Evolutionary conservation across 2,329 filamentous ascomycete genomes (phyloP).

Genomic region (Verticillium dahliae): DNA sequence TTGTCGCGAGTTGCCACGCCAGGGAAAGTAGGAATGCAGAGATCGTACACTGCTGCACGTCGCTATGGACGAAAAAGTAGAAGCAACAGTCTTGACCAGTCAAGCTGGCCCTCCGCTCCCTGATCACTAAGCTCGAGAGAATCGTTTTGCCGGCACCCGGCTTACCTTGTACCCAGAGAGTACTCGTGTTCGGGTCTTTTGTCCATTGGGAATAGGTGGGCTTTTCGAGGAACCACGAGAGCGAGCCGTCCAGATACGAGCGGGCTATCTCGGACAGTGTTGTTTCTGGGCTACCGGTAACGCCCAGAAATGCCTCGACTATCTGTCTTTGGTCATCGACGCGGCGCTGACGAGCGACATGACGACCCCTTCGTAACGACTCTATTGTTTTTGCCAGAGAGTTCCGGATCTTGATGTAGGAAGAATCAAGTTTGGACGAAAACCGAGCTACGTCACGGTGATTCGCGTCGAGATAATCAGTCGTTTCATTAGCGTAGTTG

Average conservation of each 20-base stretch:
- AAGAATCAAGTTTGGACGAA: constrained; percentile 13
- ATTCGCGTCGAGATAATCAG: constrained; percentile 19
- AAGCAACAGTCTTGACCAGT: constrained; percentile 9
- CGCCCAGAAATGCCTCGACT: background rate
- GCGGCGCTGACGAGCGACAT: background rate
- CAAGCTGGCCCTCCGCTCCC: constrained; percentile 3
- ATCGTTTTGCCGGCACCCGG: constrained; percentile 16
- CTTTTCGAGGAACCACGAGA: background rate
- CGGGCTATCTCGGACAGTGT: background rate
- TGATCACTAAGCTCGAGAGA: constrained; percentile 9
- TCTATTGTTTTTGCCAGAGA: constrained; percentile 13
- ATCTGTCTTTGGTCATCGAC: background rate
- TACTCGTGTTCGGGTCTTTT: background rate
- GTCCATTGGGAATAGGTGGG: background rate
- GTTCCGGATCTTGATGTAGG: constrained; percentile 19
- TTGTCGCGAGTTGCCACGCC: background rate
- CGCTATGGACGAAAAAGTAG: constrained; percentile 13
- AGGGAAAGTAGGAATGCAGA: background rate
- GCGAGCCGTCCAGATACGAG: background rate
- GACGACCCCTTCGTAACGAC: background rate
- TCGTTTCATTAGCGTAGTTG: constrained; percentile 19
- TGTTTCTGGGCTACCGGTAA: background rate
- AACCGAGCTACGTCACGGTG: constrained; percentile 22
- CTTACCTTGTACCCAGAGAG: constrained; percentile 13
- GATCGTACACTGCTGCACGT: constrained; percentile 1